Conservation (phyloP, 257 asterid genomes). For the Marsdenia floribunda region DNA sequence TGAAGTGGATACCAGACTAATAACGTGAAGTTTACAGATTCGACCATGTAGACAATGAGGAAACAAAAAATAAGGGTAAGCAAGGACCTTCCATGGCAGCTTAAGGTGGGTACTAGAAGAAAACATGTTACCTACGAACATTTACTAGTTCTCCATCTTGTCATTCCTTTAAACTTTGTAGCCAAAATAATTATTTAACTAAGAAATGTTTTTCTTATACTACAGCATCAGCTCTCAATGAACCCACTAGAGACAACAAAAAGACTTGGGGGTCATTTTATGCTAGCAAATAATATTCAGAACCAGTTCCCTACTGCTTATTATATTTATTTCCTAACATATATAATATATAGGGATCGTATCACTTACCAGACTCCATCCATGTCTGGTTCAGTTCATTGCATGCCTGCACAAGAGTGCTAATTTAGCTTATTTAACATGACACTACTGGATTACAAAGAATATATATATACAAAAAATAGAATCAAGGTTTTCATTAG, state of each 20-base stretch:
- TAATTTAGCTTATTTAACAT: conserved; percentile 12
- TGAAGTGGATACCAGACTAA: neutral
- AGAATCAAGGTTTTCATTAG: neutral
- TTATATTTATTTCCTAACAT: neutral
- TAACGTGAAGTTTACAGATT: neutral
- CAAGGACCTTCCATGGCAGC: neutral
- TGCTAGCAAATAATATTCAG: neutral
- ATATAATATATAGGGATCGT: neutral
- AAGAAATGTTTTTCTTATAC: neutral
- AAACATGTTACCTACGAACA: neutral
- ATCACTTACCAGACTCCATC: conserved; percentile 88
- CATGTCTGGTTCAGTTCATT: conserved; percentile 89
- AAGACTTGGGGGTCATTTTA: neutral
- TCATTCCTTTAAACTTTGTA: neutral
- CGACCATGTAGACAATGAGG: neutral
- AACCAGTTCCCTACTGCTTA: neutral
- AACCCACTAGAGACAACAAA: neutral
- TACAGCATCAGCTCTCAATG: neutral
- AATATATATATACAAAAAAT: too few relatives aligned
- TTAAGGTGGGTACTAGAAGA: neutral
- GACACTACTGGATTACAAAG: neutral
- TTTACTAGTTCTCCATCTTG: neutral
- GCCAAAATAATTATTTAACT: neutral
- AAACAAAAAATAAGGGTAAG: neutral
- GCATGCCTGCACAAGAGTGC: conserved; percentile 65